Evolutionary conservation across 495 filamentous ascomycete species (phyloP).

Genomic region (Usnea hakonensis): DNA sequence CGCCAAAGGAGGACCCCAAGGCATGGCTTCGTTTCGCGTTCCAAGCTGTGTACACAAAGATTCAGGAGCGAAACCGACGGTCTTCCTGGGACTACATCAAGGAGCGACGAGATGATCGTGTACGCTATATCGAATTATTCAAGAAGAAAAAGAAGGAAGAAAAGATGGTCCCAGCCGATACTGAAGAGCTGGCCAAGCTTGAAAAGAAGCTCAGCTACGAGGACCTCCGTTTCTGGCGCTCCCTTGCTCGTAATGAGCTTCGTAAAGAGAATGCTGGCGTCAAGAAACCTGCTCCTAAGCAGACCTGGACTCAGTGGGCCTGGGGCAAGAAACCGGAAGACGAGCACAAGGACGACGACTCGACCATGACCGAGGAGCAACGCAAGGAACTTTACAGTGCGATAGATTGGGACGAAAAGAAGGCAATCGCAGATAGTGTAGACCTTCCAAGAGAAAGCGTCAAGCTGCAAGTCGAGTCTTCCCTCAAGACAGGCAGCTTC

Average conservation of each 20-base stretch:
- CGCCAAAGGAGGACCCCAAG: conserved; percentile 79
- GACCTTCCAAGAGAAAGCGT: conserved; percentile 84
- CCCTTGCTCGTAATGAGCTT: conserved; percentile 85
- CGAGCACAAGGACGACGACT: conserved; percentile 53
- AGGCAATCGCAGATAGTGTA: conserved; percentile 73
- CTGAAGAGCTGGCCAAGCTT: conserved; percentile 61
- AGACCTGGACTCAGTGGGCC: conserved; percentile 81
- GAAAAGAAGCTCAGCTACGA: conserved; percentile 90
- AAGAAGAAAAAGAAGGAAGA: conserved; percentile 84
- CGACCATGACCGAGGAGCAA: conserved; percentile 86
- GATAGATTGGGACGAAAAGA: conserved; percentile 98
- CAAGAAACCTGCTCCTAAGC: conserved; percentile 53
- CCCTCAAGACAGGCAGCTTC: conserved; percentile 86
- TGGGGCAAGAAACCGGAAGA: conserved; percentile 65
- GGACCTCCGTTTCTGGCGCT: conserved; percentile 94
- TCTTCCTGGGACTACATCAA: conserved; percentile 95
- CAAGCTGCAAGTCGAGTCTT: conserved; percentile 84
- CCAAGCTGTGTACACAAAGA: conserved; percentile 80
- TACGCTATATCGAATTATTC: conserved; percentile 85
- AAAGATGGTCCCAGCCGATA: conserved; percentile 58
- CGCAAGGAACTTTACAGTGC: conserved; percentile 93
- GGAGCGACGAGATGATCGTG: conserved; percentile 83
- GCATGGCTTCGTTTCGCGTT: conserved; percentile 91
- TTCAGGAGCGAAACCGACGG: conserved; percentile 79
- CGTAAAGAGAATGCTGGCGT: conserved; percentile 88